Percentiles rank a stretch among this genome's conserved stretches.
phyloP scores from a whole-genome alignment of 1,284 basidiomycete genomes.

The Phlebopus sp. region DNA sequence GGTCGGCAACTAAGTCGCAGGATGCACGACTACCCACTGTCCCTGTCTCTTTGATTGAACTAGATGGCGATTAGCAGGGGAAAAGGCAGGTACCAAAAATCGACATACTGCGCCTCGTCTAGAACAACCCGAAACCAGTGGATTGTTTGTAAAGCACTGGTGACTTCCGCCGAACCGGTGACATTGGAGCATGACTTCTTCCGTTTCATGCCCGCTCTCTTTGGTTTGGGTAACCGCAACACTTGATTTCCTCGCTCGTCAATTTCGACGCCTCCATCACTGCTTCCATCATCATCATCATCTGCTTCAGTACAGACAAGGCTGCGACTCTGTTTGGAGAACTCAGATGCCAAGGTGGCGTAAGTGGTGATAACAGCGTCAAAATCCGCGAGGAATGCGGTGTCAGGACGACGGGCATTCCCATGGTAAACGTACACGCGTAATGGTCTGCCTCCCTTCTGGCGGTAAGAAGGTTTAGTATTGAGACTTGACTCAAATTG shows the following conservation, averaged over 20 bases:
- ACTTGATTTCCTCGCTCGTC: slow-evolving; percentile 69
- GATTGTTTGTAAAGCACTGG: slow-evolving; percentile 90
- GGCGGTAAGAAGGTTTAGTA: slow-evolving; percentile 34
- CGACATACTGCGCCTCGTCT: slow-evolving; percentile 93
- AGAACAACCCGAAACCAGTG: slow-evolving; percentile 98
- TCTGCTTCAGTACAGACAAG: slow-evolving; percentile 53
- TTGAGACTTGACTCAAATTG: slow-evolving; percentile 38
- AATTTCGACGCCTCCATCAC: slow-evolving; percentile 63
- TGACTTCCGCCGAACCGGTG: slow-evolving; percentile 52
- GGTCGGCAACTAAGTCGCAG: slow-evolving; percentile 92
- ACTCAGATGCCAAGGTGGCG: slow-evolving; percentile 93
- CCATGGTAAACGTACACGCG: slow-evolving; percentile 97
- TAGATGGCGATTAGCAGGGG: slow-evolving; percentile 33
- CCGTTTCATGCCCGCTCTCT: slow-evolving; percentile 62
- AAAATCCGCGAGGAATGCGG: slow-evolving; percentile 84
- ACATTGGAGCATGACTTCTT: slow-evolving; percentile 59
- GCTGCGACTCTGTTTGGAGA: slow-evolving; percentile 81
- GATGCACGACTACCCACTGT: slow-evolving; percentile 94
- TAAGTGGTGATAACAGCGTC: slow-evolving; percentile 99
- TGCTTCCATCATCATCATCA: slow-evolving; percentile 69
- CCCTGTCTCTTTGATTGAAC: slow-evolving; percentile 93
- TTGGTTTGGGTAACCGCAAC: slow-evolving; percentile 51
- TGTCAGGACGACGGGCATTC: slow-evolving; percentile 82
- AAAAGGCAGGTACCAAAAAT: slow-evolving; percentile 1
- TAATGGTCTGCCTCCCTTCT: slow-evolving; percentile 53